Conservation (phyloP, 2,329 filamentous ascomycete genomes). For the Alternaria rosae region DNA sequence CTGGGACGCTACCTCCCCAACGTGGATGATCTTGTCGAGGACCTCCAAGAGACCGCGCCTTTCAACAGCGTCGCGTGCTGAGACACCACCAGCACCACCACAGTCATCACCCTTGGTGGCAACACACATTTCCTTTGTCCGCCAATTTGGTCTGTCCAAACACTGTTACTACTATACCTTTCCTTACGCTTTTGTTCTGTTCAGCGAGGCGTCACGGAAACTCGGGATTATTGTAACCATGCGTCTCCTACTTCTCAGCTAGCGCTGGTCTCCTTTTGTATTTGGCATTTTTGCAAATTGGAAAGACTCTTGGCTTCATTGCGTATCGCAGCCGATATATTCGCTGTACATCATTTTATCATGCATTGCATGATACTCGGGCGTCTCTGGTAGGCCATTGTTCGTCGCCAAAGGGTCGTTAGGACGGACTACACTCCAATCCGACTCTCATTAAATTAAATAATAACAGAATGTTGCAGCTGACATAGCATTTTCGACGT, state of each 20-base stretch:
- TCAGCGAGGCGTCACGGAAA: slow-evolving; percentile 40
- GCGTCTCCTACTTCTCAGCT: slow-evolving; percentile 19
- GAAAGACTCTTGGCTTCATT: slow-evolving; percentile 18
- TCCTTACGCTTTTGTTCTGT: slow-evolving; percentile 13
- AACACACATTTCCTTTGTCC: slow-evolving; percentile 17
- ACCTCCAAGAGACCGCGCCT: slow-evolving; percentile 79
- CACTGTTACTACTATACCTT: slow-evolving; percentile 23
- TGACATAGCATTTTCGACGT: background rate
- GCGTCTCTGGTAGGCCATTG: slow-evolving; percentile 2
- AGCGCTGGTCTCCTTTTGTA: slow-evolving; percentile 21
- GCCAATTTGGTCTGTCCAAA: slow-evolving; percentile 16
- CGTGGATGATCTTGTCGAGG: slow-evolving; percentile 83
- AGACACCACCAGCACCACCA: slow-evolving; percentile 1
- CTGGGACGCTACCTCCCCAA: slow-evolving; percentile 77
- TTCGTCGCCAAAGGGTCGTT: background rate
- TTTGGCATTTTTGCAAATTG: slow-evolving; percentile 13
- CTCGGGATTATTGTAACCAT: slow-evolving; percentile 19
- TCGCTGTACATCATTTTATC: slow-evolving; percentile 28
- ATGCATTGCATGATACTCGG: slow-evolving; percentile 5
- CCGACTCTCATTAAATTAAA: background rate
- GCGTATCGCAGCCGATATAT: slow-evolving; percentile 31
- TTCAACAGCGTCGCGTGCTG: slow-evolving; percentile 45
- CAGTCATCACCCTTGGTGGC: background rate
- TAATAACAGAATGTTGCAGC: background rate
- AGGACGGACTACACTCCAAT: background rate